Evolutionary conservation across 2,329 filamentous ascomycete genomes (phyloP).

Genomic region (Hypoxylon sp.): DNA sequence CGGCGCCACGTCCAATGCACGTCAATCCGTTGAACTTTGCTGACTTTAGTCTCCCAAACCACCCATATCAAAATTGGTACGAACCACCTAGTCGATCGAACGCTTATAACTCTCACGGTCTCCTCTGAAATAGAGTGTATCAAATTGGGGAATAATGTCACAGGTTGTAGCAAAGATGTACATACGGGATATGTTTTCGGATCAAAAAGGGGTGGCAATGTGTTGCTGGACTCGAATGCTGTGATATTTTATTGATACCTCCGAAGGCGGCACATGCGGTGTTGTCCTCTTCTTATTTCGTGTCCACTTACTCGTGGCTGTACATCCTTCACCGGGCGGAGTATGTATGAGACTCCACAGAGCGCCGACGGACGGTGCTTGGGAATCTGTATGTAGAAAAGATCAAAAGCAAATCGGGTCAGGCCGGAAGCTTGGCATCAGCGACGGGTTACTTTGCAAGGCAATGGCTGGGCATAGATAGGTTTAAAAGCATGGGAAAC

Average conservation of each 20-base stretch:
- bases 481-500: slow-evolving; percentile 29
- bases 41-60: slow-evolving; percentile 82
- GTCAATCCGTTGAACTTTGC: slow-evolving; percentile 80
- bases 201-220: not conserved
- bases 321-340: slow-evolving; percentile 18
- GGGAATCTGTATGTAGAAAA: slow-evolving; percentile 28
- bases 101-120: slow-evolving; percentile 47
- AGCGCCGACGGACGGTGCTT: slow-evolving; percentile 19
- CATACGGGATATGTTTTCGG: slow-evolving; percentile 18
- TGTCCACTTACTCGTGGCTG: slow-evolving; percentile 11
- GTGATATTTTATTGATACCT: slow-evolving; percentile 31
- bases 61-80: slow-evolving; percentile 86
- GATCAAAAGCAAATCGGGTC: slow-evolving; percentile 37
- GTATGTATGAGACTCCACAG: slow-evolving; percentile 17
- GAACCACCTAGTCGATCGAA: slow-evolving; percentile 73
- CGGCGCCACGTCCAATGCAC: slow-evolving; percentile 53
- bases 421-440: slow-evolving; percentile 40
- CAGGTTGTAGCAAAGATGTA: slow-evolving; percentile 14
- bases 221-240: slow-evolving; percentile 2
- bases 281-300: slow-evolving; percentile 17
- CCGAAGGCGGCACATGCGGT: slow-evolving; percentile 23
- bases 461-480: slow-evolving; percentile 21
- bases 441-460: slow-evolving; percentile 36
- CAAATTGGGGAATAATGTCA: not conserved
- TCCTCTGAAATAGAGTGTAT: slow-evolving; percentile 43